Evolutionary conservation across 2,329 filamentous ascomycete species (phyloP).

Genomic region (Ophiostoma montium): DNA sequence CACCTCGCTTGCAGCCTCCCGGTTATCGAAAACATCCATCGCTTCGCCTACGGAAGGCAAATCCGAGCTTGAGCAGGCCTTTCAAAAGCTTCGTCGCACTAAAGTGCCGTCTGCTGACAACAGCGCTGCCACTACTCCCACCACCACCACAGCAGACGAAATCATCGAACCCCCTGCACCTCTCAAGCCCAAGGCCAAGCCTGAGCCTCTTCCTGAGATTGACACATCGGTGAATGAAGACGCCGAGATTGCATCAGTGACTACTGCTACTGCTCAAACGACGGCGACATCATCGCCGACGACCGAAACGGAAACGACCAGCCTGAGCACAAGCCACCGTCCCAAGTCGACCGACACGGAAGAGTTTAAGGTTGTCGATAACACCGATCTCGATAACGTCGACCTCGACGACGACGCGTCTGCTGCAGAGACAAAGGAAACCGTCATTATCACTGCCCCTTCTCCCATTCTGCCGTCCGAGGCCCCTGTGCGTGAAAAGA

Average conservation of each 20-base stretch:
- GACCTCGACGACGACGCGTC: constrained; percentile 47
- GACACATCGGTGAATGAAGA: constrained; percentile 15
- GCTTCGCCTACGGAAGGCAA: constrained; percentile 15
- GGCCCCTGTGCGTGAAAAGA: constrained; percentile 17
- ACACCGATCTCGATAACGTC: constrained; percentile 40
- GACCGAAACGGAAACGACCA: not conserved
- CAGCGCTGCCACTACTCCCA: not conserved
- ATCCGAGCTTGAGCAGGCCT: constrained; percentile 18
- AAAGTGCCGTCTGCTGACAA: not conserved
- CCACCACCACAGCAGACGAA: constrained; percentile 17
- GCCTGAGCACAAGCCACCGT: constrained; percentile 8
- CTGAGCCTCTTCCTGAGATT: constrained; percentile 9
- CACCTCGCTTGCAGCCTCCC: constrained; percentile 18
- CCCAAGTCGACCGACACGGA: constrained; percentile 26
- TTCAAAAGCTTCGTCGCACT: constrained; percentile 12
- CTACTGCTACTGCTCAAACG: not conserved
- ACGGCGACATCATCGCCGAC: not conserved
- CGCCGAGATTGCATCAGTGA: not conserved
- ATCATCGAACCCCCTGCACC: constrained; percentile 9
- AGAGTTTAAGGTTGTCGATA: constrained; percentile 29
- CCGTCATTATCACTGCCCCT: not conserved
- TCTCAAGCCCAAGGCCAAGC: too few species aligned
- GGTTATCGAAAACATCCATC: constrained; percentile 15
- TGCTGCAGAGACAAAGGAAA: not conserved
- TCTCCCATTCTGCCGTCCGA: too few species aligned